Percentiles rank a stretch among this genome's conserved stretches.
These are phyloP conservation scores for Elsinoe arachidis DNA, from an alignment of 2,329 filamentous ascomycete genomes.

Conservation along the genomic window DNA sequence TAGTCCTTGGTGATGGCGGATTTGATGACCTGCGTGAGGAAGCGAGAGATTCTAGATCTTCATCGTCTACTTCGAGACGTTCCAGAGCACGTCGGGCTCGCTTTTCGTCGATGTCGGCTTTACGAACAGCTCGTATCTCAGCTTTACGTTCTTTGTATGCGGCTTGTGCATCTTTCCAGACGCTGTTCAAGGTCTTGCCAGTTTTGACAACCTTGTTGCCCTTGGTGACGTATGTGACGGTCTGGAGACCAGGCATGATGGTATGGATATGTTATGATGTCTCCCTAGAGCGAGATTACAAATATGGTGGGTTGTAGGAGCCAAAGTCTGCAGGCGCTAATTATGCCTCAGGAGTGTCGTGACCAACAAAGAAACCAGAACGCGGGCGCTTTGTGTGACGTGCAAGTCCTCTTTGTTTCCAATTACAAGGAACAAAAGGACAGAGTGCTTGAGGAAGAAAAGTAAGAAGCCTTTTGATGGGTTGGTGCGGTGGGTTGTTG, in stretches of 20 bases:
- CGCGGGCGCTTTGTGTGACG: background rate
- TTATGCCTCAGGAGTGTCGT: background rate
- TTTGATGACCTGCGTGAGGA: constrained; percentile 18
- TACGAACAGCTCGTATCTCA: constrained; percentile 63
- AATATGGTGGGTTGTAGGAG: too few species aligned
- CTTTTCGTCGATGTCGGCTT: constrained; percentile 48
- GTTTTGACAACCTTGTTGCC: constrained; percentile 87
- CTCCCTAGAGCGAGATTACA: too few species aligned
- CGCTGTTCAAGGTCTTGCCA: constrained; percentile 77
- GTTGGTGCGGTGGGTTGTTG: background rate
- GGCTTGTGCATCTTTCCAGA: constrained; percentile 86
- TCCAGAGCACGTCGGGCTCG: constrained; percentile 49
- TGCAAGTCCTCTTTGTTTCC: background rate
- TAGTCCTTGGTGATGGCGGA: background rate
- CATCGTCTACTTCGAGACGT: constrained; percentile 18
- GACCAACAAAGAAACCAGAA: background rate
- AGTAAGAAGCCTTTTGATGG: background rate
- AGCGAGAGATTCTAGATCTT: constrained; percentile 27
- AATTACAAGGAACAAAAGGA: background rate
- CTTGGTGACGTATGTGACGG: constrained; percentile 81
- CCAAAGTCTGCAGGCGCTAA: background rate
- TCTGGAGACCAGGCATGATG: constrained; percentile 48
- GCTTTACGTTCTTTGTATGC: constrained; percentile 85
- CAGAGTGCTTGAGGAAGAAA: background rate
- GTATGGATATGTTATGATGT: background rate